phyloP scores from a whole-genome alignment of 179 eudicot genomes.

The Silene vulgaris region DNA sequence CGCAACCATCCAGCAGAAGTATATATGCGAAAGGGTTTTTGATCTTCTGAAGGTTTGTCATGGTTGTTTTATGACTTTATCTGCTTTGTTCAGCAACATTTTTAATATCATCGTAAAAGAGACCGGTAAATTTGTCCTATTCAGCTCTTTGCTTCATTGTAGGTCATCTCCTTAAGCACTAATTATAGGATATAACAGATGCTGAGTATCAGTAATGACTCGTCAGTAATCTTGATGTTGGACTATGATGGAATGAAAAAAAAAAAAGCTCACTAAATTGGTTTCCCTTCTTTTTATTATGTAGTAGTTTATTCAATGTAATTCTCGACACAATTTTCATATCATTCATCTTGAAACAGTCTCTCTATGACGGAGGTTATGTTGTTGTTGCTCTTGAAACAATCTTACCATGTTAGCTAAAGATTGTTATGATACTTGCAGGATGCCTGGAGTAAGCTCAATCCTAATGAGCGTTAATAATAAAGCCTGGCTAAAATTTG shows the following conservation, averaged over 20 bases:
- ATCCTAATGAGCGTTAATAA: constrained; percentile 35
- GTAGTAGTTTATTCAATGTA: background rate
- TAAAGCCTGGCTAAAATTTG: background rate
- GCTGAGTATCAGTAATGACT: background rate
- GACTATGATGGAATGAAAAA: background rate
- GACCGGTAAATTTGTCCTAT: background rate
- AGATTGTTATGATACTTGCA: constrained; percentile 22
- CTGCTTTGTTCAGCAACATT: constrained; percentile 9
- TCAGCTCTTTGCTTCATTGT: background rate
- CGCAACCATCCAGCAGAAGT: constrained; percentile 85
- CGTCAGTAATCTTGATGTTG: background rate
- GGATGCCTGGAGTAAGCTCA: constrained; percentile 46
- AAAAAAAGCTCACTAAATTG: background rate
- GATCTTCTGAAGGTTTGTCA: constrained; percentile 81
- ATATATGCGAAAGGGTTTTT: constrained; percentile 90
- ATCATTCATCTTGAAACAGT: background rate
- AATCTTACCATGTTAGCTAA: background rate
- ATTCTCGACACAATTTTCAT: background rate
- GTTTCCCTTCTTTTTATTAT: background rate
- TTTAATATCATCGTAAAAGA: background rate
- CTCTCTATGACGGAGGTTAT: background rate
- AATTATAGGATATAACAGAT: background rate
- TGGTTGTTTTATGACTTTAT: background rate
- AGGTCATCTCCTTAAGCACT: background rate
- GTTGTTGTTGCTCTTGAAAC: background rate